These are phyloP conservation scores for Nicotiana tabacum DNA, from an alignment of 257 asterid species.

Conservation along the genomic window DNA sequence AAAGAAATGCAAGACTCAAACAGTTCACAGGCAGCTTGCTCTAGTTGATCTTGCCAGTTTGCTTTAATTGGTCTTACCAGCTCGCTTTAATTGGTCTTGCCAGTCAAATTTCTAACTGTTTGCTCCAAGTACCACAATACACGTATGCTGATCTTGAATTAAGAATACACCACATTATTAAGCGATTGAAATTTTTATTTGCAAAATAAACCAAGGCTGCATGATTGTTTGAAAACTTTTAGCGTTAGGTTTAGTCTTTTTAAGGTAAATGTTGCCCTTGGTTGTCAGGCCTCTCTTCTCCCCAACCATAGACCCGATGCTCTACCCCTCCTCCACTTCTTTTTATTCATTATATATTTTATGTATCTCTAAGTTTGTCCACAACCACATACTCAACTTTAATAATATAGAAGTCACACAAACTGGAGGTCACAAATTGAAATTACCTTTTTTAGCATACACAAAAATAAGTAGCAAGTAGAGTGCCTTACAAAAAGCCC, in stretches of 20 bases:
- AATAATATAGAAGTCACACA: background rate
- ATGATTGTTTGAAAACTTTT: background rate
- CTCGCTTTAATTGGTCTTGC: background rate
- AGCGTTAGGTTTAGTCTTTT: background rate
- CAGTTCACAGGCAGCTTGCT: background rate
- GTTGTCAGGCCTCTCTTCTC: background rate
- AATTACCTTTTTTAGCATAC: background rate
- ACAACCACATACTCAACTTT: background rate
- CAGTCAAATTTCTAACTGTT: background rate
- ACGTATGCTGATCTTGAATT: background rate
- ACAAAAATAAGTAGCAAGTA: background rate
- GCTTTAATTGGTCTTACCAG: background rate
- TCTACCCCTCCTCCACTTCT: background rate
- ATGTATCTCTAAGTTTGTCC: background rate
- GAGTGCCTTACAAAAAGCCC: background rate
- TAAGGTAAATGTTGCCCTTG: background rate
- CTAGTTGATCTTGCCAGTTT: background rate
- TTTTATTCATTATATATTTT: background rate
- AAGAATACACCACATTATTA: background rate
- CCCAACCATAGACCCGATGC: too few species aligned
- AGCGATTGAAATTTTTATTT: too few species aligned
- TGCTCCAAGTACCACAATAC: background rate
- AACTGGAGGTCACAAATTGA: background rate
- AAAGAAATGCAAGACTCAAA: constrained; percentile 3
- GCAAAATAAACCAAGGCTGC: background rate